Conservation (phyloP, 441 rosid species). For the Isatis lusitanica region DNA sequence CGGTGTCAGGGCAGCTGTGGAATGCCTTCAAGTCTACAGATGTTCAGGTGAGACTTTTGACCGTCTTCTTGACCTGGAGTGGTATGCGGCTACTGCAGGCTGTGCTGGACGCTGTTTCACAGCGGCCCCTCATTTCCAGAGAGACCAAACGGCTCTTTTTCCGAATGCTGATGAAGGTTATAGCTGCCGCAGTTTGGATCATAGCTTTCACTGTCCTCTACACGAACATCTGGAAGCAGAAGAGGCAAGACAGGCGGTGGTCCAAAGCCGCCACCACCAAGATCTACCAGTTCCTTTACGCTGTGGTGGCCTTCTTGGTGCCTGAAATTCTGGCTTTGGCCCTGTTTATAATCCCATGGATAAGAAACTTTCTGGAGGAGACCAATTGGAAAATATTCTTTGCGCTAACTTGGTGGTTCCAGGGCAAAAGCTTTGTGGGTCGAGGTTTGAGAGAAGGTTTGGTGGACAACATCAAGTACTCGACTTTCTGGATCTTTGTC, state of each 20-base stretch:
- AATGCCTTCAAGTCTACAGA: slow-evolving; percentile 50
- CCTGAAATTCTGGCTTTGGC: slow-evolving; percentile 73
- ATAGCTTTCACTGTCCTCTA: slow-evolving; percentile 61
- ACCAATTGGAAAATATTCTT: slow-evolving; percentile 77
- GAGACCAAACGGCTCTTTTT: slow-evolving; percentile 68
- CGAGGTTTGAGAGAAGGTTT: slow-evolving; percentile 90
- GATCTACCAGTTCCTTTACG: slow-evolving; percentile 58
- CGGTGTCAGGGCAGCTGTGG: slow-evolving; percentile 60
- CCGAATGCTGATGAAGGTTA: slow-evolving; percentile 69
- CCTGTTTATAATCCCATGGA: slow-evolving; percentile 74
- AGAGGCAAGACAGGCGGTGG: slow-evolving; percentile 56
- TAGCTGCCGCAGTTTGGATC: slow-evolving; percentile 67
- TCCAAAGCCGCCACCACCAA: slow-evolving; percentile 42
- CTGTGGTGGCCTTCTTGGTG: slow-evolving; percentile 54
- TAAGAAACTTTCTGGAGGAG: slow-evolving; percentile 77
- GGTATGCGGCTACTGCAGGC: slow-evolving; percentile 80
- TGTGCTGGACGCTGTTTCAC: slow-evolving; percentile 67
- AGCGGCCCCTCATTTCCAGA: slow-evolving; percentile 61
- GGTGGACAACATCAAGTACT: slow-evolving; percentile 72
- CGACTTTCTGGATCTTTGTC: slow-evolving; percentile 70
- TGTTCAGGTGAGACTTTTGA: slow-evolving; percentile 68
- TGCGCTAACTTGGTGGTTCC: slow-evolving; percentile 89
- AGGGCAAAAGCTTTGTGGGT: slow-evolving; percentile 80
- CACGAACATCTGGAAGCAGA: slow-evolving; percentile 66
- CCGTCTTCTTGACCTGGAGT: slow-evolving; percentile 84